Base-by-base conservation (phyloP, 2,329 filamentous ascomycete species). In the Leptographium flavum region DNA sequence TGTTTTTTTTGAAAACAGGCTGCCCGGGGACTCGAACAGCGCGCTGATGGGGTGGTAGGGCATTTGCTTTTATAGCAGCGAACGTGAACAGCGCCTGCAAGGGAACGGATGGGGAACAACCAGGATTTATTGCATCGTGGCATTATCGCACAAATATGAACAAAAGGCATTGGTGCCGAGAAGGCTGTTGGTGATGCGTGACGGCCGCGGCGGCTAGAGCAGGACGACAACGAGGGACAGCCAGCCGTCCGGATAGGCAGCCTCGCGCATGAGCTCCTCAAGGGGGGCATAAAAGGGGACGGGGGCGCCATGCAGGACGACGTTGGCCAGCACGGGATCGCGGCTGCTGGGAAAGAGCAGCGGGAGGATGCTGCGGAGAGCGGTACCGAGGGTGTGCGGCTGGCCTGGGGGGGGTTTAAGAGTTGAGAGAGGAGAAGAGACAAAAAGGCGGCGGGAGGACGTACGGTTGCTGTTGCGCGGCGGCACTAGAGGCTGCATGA, bases 181-280 rank as follows among this genome's bases (percentile, higher is more conserved):
- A 15, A n/a, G 13, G 25, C 9, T 6, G 21, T 21, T n/a, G 17
- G 15, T 10, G 31, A 32, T 32, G 13, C 6, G 14, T 40, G 5
- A 15, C 15, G 4, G 9, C n/a, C 17, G 13, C 8, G 11, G 10
- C 19, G 8, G 14, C 11, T 43, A 43, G 2, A 87, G 69, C 67
- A 93, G 81, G 19, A 80, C 72, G 5, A 95, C 74, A 43, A 87
- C 83, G 36, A 95, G 63, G 60, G 87, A 86, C 23, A 94, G 62
- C 82, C 88, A 98, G 0, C 92, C 92, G 63, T 98, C 92, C 0
- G 87, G 79, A 67, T 95, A 96, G 2, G 86, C 79, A 4, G 84
- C 83, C 56, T 83, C 82, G 46, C 79, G 74, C 64, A 92, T 83
- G 47, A 98, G 60, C 39, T 95, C 90, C 56, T 87, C 83, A 17